Evolutionary conservation across 2,329 filamentous ascomycete species (phyloP).

Genomic region (Ramularia endophylla): DNA sequence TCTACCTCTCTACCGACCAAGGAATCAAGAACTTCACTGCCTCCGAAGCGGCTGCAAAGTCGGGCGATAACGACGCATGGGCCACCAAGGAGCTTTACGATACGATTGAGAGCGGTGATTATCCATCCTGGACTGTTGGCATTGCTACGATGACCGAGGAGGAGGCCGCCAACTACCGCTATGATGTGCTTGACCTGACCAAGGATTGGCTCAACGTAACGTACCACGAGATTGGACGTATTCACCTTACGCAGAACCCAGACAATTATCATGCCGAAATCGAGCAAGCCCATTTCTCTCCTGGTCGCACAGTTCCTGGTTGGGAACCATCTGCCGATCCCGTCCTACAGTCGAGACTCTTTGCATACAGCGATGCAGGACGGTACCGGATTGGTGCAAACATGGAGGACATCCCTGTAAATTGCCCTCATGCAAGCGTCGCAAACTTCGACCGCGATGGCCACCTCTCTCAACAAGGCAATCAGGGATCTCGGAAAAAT

Average conservation of each 20-base stretch:
- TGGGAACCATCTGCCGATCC: slow-evolving; percentile 46
- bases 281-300: slow-evolving; percentile 48
- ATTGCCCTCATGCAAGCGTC: slow-evolving; percentile 38
- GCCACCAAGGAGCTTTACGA: slow-evolving; percentile 44
- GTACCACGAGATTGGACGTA: slow-evolving; percentile 43
- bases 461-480: slow-evolving; percentile 16
- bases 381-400: slow-evolving; percentile 50
- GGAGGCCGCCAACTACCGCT: slow-evolving; percentile 45
- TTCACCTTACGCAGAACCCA: slow-evolving; percentile 50
- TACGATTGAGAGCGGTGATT: slow-evolving; percentile 38
- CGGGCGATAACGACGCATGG: slow-evolving; percentile 47
- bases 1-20: slow-evolving; percentile 34
- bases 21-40: slow-evolving; percentile 45
- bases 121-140: slow-evolving; percentile 40
- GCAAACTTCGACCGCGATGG: slow-evolving; percentile 30
- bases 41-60: slow-evolving; percentile 40
- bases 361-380: slow-evolving; percentile 44
- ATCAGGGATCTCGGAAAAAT: slow-evolving; percentile 23
- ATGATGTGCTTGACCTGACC: slow-evolving; percentile 50
- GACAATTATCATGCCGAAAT: slow-evolving; percentile 49
- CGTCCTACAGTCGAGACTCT: slow-evolving; percentile 46
- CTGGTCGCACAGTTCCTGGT: slow-evolving; percentile 47
- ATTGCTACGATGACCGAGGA: slow-evolving; percentile 44
- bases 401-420: slow-evolving; percentile 45
- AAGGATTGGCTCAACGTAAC: slow-evolving; percentile 47